These are phyloP conservation scores for Microbotryum scabiosae DNA, from an alignment of 1,284 basidiomycete genomes.

Conservation along the genomic window DNA sequence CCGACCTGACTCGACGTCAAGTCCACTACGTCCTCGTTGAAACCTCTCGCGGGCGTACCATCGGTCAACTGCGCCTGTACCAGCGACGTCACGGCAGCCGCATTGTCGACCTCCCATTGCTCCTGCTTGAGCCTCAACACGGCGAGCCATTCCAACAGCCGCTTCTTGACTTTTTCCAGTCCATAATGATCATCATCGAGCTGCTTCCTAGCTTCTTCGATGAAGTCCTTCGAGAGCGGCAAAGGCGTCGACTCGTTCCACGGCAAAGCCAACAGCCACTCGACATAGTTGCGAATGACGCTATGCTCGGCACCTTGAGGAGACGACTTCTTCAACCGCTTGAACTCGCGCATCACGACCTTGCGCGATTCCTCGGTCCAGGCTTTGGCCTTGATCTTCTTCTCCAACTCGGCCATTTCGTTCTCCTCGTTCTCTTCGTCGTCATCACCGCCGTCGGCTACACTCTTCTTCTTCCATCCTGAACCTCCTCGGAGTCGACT, in stretches of 20 bases:
- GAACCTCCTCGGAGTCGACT: too few relatives aligned
- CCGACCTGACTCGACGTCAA: neutral
- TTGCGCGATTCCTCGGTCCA: slow-evolving; percentile 32
- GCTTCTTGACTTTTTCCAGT: slow-evolving; percentile 44
- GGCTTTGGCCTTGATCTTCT: slow-evolving; percentile 27
- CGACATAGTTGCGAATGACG: slow-evolving; percentile 33
- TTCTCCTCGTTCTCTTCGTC: slow-evolving; percentile 32
- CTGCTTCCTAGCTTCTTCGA: slow-evolving; percentile 26
- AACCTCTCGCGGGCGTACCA: slow-evolving; percentile 2
- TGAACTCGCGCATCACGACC: slow-evolving; percentile 33
- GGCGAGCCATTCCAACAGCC: slow-evolving; percentile 44
- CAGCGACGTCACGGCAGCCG: neutral
- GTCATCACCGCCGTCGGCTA: slow-evolving; percentile 5
- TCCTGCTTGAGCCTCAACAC: slow-evolving; percentile 42
- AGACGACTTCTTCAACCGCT: slow-evolving; percentile 33
- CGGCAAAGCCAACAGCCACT: slow-evolving; percentile 32
- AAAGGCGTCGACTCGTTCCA: slow-evolving; percentile 30
- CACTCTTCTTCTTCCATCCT: neutral
- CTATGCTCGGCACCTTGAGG: slow-evolving; percentile 35
- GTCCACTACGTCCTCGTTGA: neutral
- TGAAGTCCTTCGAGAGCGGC: slow-evolving; percentile 20
- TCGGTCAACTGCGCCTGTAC: neutral
- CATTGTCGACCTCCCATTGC: slow-evolving; percentile 24
- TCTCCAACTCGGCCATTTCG: slow-evolving; percentile 28
- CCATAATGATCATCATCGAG: slow-evolving; percentile 45